Conservation (phyloP, 495 filamentous ascomycete species). For the Lasiosphaeria ovina region DNA sequence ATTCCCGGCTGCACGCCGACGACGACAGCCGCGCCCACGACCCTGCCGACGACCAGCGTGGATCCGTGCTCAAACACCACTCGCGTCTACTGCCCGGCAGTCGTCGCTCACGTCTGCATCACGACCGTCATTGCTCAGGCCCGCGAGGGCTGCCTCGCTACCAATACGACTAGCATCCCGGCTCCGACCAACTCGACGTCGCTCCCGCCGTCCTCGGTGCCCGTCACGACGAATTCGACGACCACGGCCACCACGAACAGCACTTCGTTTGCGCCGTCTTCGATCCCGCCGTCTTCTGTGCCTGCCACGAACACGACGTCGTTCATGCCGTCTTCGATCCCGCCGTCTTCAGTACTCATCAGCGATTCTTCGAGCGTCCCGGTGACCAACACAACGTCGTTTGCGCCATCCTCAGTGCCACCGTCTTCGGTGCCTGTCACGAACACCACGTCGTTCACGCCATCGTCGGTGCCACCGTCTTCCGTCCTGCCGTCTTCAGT, state of each 20-base stretch:
- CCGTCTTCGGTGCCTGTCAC: too few species aligned
- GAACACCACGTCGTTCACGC: too few species aligned
- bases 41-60: neutral
- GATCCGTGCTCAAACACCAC: neutral
- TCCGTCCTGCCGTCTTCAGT: too few species aligned
- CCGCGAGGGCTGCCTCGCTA: neutral
- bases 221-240: too few species aligned
- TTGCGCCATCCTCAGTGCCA: neutral
- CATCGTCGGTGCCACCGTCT: too few species aligned
- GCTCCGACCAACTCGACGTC: neutral
- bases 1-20: neutral
- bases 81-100: neutral
- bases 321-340: too few species aligned
- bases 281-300: too few species aligned
- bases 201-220: neutral
- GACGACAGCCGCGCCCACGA: neutral
- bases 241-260: too few species aligned
- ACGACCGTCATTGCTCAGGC: neutral
- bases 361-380: neutral
- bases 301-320: too few species aligned
- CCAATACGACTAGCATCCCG: neutral
- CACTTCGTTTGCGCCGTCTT: too few species aligned
- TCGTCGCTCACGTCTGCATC: neutral
- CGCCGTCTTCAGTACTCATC: neutral
- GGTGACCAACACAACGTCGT: neutral